Base-by-base conservation (phyloP, 768 basidiomycete genomes). In the Collybiopsis luxurians region DNA sequence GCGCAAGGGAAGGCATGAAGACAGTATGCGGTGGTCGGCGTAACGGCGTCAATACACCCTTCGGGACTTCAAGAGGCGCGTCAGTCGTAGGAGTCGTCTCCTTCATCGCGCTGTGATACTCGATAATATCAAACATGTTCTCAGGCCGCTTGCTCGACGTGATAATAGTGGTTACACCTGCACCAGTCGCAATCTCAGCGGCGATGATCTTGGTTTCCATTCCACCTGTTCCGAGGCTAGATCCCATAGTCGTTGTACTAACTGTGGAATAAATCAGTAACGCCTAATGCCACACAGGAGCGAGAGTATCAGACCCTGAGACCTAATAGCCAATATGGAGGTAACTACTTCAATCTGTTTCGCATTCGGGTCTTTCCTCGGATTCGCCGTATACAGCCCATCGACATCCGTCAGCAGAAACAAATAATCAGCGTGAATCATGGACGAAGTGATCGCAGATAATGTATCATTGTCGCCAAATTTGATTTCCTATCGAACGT, bases 131-230 rank as follows among this genome's bases (percentile, higher is more conserved):
- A 62, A 90, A 80, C 57, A 98, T 86, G 64, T 81, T 83, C 45
- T 81, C 76, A 0, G 93, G 91, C 24, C 80, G 75, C 63, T 86
- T 89, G 71, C 92, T 95, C 21, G 91, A 89, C 46, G 88, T 86
- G 64, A 99, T 91, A 43, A 98, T 79, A 0, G 96, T 97, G 4
- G 91, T 86, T 30, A 96, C 94, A 6, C 97, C 97, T 0, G 95
- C 96, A 0, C 87, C 95, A 0, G 92, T 96, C 4, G 96, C 95
- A 28, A 99, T 93, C 66, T 99, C 97, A 0, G 97, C 96, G 1
- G 97, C 97, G 61, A 98, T 97, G 63, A 98, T 83, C 67, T 98
- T 99, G 2, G 97, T 99, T 71, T 97, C 95, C 97, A 98, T 98
- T 3, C 97, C 97, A 0, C 97, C 97, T 1, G 97, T 98, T 0